A percentile compares a stretch with the other conserved stretches of the same genome.
Conservation (phyloP, 202 grass and related monocot species). For the Cymbopogon flexuosus region DNA sequence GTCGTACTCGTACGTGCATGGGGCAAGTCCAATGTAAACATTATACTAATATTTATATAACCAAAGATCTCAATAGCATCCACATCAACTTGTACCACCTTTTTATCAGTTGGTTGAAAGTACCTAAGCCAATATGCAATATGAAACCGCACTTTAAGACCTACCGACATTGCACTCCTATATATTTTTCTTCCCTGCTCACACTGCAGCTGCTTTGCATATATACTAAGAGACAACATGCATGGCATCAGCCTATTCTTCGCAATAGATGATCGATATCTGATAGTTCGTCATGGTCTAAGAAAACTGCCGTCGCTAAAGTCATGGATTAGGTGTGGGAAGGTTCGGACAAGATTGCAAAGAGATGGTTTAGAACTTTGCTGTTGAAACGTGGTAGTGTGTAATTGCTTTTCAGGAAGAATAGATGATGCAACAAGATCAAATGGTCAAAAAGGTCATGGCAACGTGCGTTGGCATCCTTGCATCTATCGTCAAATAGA, state of each 20-base stretch:
- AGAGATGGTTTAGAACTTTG: conserved; percentile 15
- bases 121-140: not conserved
- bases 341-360: not conserved
- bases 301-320: conserved; percentile 16
- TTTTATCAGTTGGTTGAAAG: not conserved
- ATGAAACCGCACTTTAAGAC: not conserved
- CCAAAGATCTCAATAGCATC: not conserved
- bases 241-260: not conserved
- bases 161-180: not conserved
- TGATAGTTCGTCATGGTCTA: conserved; percentile 18
- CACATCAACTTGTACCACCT: not conserved
- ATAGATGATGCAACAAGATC: conserved; percentile 1
- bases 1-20: not conserved
- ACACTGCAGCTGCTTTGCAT: not conserved
- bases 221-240: not conserved
- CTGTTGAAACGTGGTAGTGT: not conserved
- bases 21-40: not conserved
- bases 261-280: not conserved
- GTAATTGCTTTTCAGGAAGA: not conserved
- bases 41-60: not conserved
- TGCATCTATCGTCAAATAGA: not conserved
- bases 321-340: not conserved
- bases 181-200: not conserved
- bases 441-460: conserved; percentile 18
- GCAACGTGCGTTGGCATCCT: not conserved